Conservation (phyloP, 2,329 filamentous ascomycete genomes). For the Ophiostoma tasmaniense region DNA sequence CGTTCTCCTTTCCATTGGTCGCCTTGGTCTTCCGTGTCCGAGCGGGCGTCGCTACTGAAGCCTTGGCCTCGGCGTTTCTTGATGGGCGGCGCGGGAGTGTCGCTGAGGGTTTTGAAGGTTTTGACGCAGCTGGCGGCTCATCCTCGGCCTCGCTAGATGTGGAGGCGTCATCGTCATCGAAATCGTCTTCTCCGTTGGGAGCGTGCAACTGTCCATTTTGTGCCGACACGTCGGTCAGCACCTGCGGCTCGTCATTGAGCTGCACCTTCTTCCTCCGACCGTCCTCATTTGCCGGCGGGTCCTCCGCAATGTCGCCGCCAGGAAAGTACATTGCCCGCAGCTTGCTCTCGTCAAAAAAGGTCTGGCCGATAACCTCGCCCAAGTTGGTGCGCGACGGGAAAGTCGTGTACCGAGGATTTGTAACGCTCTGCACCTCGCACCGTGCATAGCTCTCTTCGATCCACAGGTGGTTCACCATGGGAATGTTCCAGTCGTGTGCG, state of each 20-base stretch:
- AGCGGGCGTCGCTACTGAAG: conserved; percentile 31
- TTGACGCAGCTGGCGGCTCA: neutral
- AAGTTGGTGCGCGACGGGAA: conserved; percentile 88
- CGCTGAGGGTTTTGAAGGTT: conserved; percentile 5
- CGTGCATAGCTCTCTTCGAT: conserved; percentile 94
- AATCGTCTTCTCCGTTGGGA: conserved; percentile 8
- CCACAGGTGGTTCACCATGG: conserved; percentile 92
- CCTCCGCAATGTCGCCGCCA: conserved; percentile 35
- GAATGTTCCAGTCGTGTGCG: conserved; percentile 83
- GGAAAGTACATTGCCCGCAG: conserved; percentile 61
- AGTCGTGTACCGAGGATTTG: conserved; percentile 68
- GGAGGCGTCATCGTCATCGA: conserved; percentile 18
- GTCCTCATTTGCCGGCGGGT: neutral
- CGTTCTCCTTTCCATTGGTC: conserved; percentile 63
- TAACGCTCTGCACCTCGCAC: conserved; percentile 65
- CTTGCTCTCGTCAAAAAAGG: conserved; percentile 58
- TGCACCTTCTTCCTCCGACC: conserved; percentile 5
- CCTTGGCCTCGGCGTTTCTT: conserved; percentile 20
- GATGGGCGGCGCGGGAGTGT: conserved; percentile 10
- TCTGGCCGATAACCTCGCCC: conserved; percentile 86
- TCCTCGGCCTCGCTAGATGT: conserved; percentile 17
- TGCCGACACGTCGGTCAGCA: conserved; percentile 12
- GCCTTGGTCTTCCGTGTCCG: conserved; percentile 24
- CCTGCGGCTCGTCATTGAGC: conserved; percentile 5
- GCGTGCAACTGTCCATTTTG: conserved; percentile 2